Base-by-base conservation (phyloP, 257 asterid genomes). In the Ehretia macrophylla region DNA sequence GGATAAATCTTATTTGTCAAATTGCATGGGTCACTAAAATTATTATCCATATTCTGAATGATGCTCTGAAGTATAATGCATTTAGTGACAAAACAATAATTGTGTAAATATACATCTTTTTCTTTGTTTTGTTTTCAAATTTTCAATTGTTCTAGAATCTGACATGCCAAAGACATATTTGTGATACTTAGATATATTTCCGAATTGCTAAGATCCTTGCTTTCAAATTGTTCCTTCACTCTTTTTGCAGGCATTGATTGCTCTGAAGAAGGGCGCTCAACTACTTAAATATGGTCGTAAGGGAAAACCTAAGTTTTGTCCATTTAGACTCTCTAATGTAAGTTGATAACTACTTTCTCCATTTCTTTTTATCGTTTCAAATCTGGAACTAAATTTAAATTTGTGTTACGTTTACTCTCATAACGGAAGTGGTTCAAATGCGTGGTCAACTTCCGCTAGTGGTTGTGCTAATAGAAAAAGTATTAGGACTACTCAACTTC, bases 261-360 rank as follows among this genome's bases (percentile, higher is more conserved):
- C 87, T 80, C 74, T 87, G 53, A 85, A 87, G 83, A 90, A 87
- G 78, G 96, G 96, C 64, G 82, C 96, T 72, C 98, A 81, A 60
- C 75, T 90, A 70, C 90, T 90, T 55, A 87, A 87, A 67, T 87
- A 84, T 83, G 93, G 97, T 49, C 95, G 95, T 58, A 87, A 90
- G 72, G 97, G 97, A 69, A 85, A 83, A 70, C 97, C 97, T 37
- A 90, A 90, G 74, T 77, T 85, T 76, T 90, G 76, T 72, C 96
- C 95, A 8, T 87, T 90, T 71, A 77, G 93, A 78, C 85, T 90
- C 68, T 87, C 98, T 58, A 66, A 56, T 48, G 98, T 90, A 80
- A 87, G 97, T 76, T 62, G 6, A 6, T 27, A 27, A 27, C 6
- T 40, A 21, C 50, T 64, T 32, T 67, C 21, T 27, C 16, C 51